These are phyloP conservation scores for Monosporozyma solicola DNA, from an alignment of 805 yeast species.

Conservation along the genomic window DNA sequence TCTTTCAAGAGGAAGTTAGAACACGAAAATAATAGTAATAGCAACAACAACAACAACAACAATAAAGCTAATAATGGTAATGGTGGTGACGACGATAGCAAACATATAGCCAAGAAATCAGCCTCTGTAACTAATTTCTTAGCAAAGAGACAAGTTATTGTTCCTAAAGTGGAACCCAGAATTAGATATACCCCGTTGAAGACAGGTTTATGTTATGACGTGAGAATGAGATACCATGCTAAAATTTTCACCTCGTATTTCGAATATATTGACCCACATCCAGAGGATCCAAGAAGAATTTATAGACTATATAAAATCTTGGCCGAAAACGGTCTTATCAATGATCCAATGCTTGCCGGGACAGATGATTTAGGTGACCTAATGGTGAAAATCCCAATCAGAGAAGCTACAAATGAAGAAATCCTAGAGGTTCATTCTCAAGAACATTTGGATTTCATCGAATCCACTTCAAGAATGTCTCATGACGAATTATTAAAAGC, in stretches of 20 bases:
- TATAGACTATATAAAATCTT: slow-evolving; percentile 87
- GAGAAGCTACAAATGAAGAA: slow-evolving; percentile 85
- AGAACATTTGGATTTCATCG: slow-evolving; percentile 68
- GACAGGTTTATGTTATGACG: slow-evolving; percentile 94
- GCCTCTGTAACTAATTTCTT: slow-evolving; percentile 8
- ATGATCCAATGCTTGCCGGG: slow-evolving; percentile 63
- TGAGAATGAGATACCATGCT: slow-evolving; percentile 95
- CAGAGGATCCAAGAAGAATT: slow-evolving; percentile 95
- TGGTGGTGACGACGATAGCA: slow-evolving; percentile 2
- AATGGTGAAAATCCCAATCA: slow-evolving; percentile 81
- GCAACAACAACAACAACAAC: no score
- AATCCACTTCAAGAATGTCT: slow-evolving; percentile 67
- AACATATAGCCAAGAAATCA: background rate
- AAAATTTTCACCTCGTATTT: slow-evolving; percentile 84
- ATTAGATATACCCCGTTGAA: slow-evolving; percentile 66
- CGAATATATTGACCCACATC: slow-evolving; percentile 96
- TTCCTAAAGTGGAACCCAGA: slow-evolving; percentile 56
- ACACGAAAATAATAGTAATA: slow-evolving; percentile 2
- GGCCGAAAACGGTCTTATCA: slow-evolving; percentile 87
- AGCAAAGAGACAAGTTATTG: slow-evolving; percentile 35
- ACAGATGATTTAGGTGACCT: slow-evolving; percentile 70
- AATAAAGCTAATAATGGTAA: no score
- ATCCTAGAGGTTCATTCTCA: slow-evolving; percentile 77
- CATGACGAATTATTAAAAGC: slow-evolving; percentile 68
- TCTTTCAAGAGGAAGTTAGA: slow-evolving; percentile 6